A percentile compares a stretch with the other conserved stretches of the same genome.
These are phyloP conservation scores for Tulasnella sp. DNA, from an alignment of 768 basidiomycete genomes.

Conservation along the genomic window DNA sequence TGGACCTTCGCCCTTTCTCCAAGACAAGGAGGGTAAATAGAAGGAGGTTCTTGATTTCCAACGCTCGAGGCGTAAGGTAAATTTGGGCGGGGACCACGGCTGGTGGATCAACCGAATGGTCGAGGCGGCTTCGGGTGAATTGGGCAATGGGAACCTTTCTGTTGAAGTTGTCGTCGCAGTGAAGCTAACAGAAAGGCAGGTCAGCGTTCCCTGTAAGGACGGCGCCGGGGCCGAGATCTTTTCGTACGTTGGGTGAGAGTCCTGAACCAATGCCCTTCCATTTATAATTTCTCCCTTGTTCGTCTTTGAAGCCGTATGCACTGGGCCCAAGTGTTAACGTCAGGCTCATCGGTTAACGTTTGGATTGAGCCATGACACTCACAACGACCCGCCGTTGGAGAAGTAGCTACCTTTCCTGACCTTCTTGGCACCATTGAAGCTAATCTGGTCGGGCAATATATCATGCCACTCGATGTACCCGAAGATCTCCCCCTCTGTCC, in stretches of 20 bases:
- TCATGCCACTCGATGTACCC: conserved; percentile 16
- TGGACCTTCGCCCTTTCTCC: conserved; percentile 35
- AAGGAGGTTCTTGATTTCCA: conserved; percentile 34
- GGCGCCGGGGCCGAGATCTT: background rate
- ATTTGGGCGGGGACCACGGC: conserved; percentile 30
- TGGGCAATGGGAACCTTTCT: conserved; percentile 32
- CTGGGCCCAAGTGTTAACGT: conserved; percentile 25
- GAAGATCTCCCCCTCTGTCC: conserved; percentile 7
- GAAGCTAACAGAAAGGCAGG: conserved; percentile 29
- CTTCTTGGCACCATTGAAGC: conserved; percentile 16
- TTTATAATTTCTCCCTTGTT: conserved; percentile 33
- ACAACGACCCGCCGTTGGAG: conserved; percentile 6
- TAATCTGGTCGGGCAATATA: conserved; percentile 6
- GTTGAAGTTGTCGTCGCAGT: conserved; percentile 31
- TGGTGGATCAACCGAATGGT: conserved; percentile 26
- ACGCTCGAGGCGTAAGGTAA: conserved; percentile 31
- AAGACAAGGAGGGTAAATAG: conserved; percentile 39
- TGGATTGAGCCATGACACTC: background rate
- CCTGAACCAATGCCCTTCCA: conserved; percentile 40
- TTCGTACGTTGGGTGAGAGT: conserved; percentile 32
- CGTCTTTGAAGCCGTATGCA: conserved; percentile 35
- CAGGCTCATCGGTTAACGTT: background rate
- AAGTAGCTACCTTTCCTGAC: conserved; percentile 16
- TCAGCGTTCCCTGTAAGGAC: background rate
- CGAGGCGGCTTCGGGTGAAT: conserved; percentile 31